Base-by-base conservation (phyloP, 2,329 filamentous ascomycete species). In the Chrysoporthe deuterocubensis region DNA sequence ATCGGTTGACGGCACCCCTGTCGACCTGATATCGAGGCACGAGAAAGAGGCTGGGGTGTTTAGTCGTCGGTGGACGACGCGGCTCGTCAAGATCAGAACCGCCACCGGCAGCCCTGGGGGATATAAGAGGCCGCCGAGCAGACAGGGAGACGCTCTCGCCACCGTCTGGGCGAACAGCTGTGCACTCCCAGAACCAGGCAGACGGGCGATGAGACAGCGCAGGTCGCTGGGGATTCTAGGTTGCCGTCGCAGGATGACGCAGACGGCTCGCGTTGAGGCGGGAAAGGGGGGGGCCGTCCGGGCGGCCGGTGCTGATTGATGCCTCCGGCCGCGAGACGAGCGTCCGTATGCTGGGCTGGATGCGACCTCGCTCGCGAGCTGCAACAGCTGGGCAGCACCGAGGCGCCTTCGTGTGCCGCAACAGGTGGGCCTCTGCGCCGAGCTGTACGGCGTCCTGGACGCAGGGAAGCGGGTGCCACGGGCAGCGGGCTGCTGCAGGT, bases 401-500 rank as follows among this genome's bases (percentile, higher is more conserved):
- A 61, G 21, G 14, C 21, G 54, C 60, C 54, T 60, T 52, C 42
- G 54, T 60, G n/a, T 68, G 26, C 26, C 56, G 50, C 56, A 43
- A 34, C 9, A 57, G 34, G 4, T 5, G 37, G 18, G 32, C 26
- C n/a, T 32, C 2, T 7, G 42, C 40, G 50, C 21, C 40, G 18
- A 9, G 16, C 42, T 62, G 59, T 40, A 64, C 44, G 18, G 32
- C 14, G 26, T 16, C 21, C 26, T 18, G 57, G 37, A 50, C 26
- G 40, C 37, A 37, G 50, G 46, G 18, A 26, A 1, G 26, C 62
- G 42, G 50, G 58, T 66, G 13, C 26, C 59, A 43, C 50, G 48
- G 40, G 42, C 57, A 42, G 63, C 63, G 67, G 67, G 43, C 54
- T 14, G 14, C n/a, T 57, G 66, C 66, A 68, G 66, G 18, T 52